Evolutionary conservation across 2,329 filamentous ascomycete species (phyloP), one percentile per base, ranked within the genome.

Genomic region (Aspergillus terreus): DNA sequence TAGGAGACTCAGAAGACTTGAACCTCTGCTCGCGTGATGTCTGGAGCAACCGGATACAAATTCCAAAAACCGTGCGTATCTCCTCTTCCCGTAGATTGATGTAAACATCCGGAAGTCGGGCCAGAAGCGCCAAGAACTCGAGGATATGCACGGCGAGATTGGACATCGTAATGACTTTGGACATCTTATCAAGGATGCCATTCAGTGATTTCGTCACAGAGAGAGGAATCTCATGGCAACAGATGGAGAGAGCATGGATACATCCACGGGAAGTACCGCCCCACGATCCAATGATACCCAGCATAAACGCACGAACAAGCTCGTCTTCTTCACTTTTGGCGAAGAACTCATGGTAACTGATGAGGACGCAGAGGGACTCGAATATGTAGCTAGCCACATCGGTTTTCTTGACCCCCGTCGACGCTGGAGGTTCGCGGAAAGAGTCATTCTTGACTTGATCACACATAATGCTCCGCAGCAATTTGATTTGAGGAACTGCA

Each of bases 81-180:
- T 97, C 92, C 40, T 96, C 90, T 61, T 95, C 87, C 47, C 89
- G 83, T 67, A 96, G 89, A 64, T 96, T 95, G 65, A 90, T 84
- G 65, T 92, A 95, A 1, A 96, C 80, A 54, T 90, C 83, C 9
- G 89, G 90, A 52, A 96, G 76, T 33, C 92, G 86, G 48, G 92
- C 91, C 25, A 99, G 80, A 46, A 90, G 87, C 9, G 90, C 88
- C n/a, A 99, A 77, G 64, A 99, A 97, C 65, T 99, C 94, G 46
- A 99, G 78, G 54, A 99, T 95, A 65, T 99, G 94, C 55, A 96
- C 87, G 9, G 92, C 91, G 33, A 96, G 87, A 51, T 92, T 84
- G 6, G 90, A 86, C 63, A 96, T 92, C 1, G 94, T 97, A 63
- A 99, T 95, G 63, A 96, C 95, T 61, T 92, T 90, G 1, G 92